Base-by-base conservation (phyloP, 192 early-diverging fungal species). In the Podila verticillata region DNA sequence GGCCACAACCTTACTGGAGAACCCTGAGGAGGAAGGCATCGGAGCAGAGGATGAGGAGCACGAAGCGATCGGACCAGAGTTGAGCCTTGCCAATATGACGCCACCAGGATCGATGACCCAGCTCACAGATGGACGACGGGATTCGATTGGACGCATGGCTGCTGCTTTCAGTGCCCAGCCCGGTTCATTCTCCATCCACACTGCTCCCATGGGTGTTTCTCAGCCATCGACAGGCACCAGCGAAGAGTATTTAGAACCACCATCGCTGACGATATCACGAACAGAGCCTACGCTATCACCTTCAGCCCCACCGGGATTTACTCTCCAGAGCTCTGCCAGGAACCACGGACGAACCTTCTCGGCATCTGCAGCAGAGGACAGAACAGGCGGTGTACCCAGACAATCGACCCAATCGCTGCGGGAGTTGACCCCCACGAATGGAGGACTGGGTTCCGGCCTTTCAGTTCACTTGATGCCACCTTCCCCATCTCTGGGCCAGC, bases 101-200 rank as follows among this genome's bases (percentile, higher is more conserved):
- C 17, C 31, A 7, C 7, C 2, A 30, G 44, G 64, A 28, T 48
- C 48, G 10, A 5, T 24, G 56, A 9, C 15, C 35, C 22, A 57
- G n/a, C 10, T 9, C 24, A 9, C 32, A 51, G 59, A 31, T 17
- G 49, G 44, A 32, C 15, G 69, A 24, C 63, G 75, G 2, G 57
- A 56, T 36, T 72, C 75, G 24, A 24, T 66, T 3, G 68, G 75
- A 31, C 75, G 75, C 2, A 79, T 79, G 69, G 75, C 75, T 10
- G 69, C 75, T 17, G 69, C 75, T 0, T 79, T 79, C 48, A 57
- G 61, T 3, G 66, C 75, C 19, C 75, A 79, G 60, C 68, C 75
- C 1, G 75, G 75, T 28, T 61, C 75, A 7, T 79, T 79, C 17
- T 62, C 69, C 6, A 79, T 79, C 24, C 47, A 65, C 59, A 79